Conservation (phyloP, 208 protist species). For the Crithidia sp. region DNA sequence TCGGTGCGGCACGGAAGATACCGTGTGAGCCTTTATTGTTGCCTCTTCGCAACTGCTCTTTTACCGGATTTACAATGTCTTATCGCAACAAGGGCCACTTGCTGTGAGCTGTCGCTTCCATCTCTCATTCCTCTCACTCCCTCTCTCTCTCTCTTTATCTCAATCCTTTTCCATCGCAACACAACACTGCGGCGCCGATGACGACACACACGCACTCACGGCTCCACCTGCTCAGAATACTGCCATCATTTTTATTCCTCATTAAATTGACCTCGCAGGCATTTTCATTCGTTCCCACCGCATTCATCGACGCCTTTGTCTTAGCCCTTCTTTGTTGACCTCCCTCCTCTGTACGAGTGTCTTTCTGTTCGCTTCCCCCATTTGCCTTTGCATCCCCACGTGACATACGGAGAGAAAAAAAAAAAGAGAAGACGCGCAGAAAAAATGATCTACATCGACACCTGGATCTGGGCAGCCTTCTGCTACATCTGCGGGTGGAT, state of each 20-base stretch:
- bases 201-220: too few species aligned
- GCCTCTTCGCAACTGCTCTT: not conserved
- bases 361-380: constrained; percentile 4
- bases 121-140: not conserved
- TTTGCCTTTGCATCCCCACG: constrained; percentile 5
- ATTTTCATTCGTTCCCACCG: constrained; percentile 14
- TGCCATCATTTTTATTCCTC: too few species aligned
- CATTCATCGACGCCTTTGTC: constrained; percentile 5
- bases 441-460: constrained; percentile 76
- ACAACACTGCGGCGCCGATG: too few species aligned
- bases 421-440: constrained; percentile 5
- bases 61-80: not conserved
- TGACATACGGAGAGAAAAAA: constrained; percentile 15
- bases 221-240: too few species aligned
- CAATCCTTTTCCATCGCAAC: not conserved
- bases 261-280: constrained; percentile 1
- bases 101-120: not conserved
- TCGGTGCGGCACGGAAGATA: too few species aligned
- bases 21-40: not conserved
- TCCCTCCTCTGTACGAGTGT: too few species aligned
- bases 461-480: constrained; percentile 59
- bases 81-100: not conserved
- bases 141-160: constrained; percentile 5
- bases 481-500: constrained; percentile 69
- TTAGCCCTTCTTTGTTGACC: not conserved